phyloP scores from a whole-genome alignment of 306 rosid species.

The Parietaria judaica region DNA sequence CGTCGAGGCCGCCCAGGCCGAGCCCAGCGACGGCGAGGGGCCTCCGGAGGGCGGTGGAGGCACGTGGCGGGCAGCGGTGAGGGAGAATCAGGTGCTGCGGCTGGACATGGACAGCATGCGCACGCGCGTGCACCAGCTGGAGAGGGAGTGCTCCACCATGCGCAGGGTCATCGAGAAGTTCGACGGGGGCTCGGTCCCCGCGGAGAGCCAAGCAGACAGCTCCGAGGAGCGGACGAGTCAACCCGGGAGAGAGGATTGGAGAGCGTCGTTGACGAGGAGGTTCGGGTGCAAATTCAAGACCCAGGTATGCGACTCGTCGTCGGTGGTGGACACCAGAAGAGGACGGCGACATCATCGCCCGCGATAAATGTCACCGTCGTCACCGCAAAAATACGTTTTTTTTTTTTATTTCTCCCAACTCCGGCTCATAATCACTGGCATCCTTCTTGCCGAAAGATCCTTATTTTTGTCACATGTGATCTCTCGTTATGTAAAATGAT shows the following conservation, averaged over 20 bases:
- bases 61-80: slow-evolving; percentile 74
- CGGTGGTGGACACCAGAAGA: slow-evolving; percentile 60
- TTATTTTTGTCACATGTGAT: background rate
- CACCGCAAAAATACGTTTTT: too few species aligned
- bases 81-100: slow-evolving; percentile 96
- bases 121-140: slow-evolving; percentile 95
- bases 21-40: slow-evolving; percentile 17
- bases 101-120: slow-evolving; percentile 98
- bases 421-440: too few species aligned
- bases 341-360: slow-evolving; percentile 36
- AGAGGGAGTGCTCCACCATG: slow-evolving; percentile 90
- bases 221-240: background rate
- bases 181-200: slow-evolving; percentile 25
- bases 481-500: too few species aligned
- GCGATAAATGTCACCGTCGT: too few species aligned
- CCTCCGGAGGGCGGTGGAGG: slow-evolving; percentile 7
- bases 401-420: too few species aligned
- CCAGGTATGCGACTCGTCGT: slow-evolving; percentile 80
- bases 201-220: background rate
- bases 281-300: slow-evolving; percentile 91
- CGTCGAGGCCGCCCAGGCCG: slow-evolving; percentile 38
- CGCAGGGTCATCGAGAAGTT: slow-evolving; percentile 62
- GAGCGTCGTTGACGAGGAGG: slow-evolving; percentile 45
- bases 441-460: too few species aligned
- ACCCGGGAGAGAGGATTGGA: slow-evolving; percentile 23